Evolutionary conservation across 2,329 filamentous ascomycete genomes (phyloP), one percentile per base, ranked within the genome.

Genomic region (Ophidiomyces ophidiicola): DNA sequence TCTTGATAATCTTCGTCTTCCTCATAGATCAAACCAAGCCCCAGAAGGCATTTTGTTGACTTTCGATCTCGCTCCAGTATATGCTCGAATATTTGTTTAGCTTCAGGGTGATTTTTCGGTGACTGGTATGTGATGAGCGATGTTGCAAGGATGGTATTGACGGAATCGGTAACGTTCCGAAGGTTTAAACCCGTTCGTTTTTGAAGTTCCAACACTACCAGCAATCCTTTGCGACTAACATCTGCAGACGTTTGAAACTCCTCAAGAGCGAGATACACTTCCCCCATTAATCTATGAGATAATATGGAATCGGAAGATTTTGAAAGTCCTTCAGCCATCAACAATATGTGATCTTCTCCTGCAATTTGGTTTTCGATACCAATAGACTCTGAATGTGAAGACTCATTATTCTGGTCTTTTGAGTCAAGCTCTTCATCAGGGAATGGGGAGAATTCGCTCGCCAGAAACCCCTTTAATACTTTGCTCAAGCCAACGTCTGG

Each of bases 51-150:
- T 20, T 77, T 66, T 0, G 86, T 92, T 0, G 82, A 87, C 2
- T 74, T 75, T 1, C 78, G 71, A 41, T 92, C 85, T 18, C 81
- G 74, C 33, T 74, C 67, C 1, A 98, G 69, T 4, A 96, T 82
- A 20, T 73, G 73, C 49, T 94, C 78, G 49, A 98, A 96, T 0
- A 94, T 69, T n/a, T 62, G 61, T 54, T 84, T 88, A 2, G 90
- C 87, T 62, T 96, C 88, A 12, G 78, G 71, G 50, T 98, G 90
- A 53, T 96, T 79, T 44, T 84, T 77, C 0, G 90, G 90, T 0
- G 85, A 80, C 55, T 96, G 87, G 49, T 92, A 84, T 50, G 86
- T 82, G 2, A 98, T 84, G 14, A 96, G 62, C 0, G 87, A 78
- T n/a, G 86, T 94, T 6, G 76, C 90, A 5, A 98, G 74, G 29